Evolutionary conservation across 192 early-diverging fungal species (phyloP), one percentile per base, ranked within the genome.

Genomic region (Mortierella antarctica): DNA sequence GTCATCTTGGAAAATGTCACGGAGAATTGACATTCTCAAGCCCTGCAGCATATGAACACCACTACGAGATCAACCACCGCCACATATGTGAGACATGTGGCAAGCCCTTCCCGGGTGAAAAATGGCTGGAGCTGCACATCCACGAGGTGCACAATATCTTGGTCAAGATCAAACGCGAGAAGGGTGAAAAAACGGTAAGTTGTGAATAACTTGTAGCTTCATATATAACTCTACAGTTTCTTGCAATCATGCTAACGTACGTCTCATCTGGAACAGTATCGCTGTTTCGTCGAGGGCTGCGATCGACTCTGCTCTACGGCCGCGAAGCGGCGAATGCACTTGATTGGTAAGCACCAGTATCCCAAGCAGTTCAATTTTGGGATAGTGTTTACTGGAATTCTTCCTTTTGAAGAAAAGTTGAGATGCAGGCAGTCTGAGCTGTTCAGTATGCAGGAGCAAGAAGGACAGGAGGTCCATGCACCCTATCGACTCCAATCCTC

Each of bases 341-440:
- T 88, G 46, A 86, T 90, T 57, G 86, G 87, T 39, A 86, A 88
- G 40, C 88, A 90, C 53, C 47, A 79, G 5, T 90, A 88, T 57
- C 84, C 88, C 13, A 82, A 63, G 47, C 66, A 62, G 21, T 90
- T 87, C 72, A 83, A 86, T 11, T 90, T 90, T 73, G 69, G 69
- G 6, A 67, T 89, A 18, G 68, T 83, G 11, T 18, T 72, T 8
- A 85, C 81, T 3, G 88, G 88, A 7, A 70, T 82, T 17, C 14
- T 85, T 0, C 71, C 82, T 4, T 74, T 81, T 46, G 71, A 47
- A 13, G 61, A 71, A 58, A 71, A 78, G n/a, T 60, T 64, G 50
- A 61, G 57, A 18, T 12, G 57, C 7, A 50, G 58, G 10, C 49
- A 74, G 15, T 61, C 42, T 15, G 71, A 83, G 15, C 50, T 76